These are phyloP conservation scores for Fistulifera solaris DNA, from an alignment of 108 stramenopile species.

Conservation along the genomic window DNA sequence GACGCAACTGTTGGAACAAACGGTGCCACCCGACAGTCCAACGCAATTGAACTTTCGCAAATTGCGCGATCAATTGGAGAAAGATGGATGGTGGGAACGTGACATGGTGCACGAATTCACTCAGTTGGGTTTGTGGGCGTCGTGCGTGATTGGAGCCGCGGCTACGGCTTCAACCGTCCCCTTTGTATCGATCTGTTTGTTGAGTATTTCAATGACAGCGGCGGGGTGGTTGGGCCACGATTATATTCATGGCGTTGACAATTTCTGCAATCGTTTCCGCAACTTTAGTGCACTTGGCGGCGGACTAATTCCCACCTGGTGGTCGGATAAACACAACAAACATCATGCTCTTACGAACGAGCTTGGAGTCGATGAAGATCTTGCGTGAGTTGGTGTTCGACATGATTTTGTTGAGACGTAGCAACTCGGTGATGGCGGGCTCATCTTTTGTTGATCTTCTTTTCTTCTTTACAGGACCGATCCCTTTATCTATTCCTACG, in stretches of 20 bases:
- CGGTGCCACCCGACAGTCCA: constrained; percentile 33
- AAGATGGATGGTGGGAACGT: constrained; percentile 88
- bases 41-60: constrained; percentile 76
- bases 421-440: no score
- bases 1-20: constrained; percentile 27
- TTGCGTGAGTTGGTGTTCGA: constrained; percentile 40
- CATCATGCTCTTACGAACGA: constrained; percentile 85
- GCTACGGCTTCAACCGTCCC: constrained; percentile 37
- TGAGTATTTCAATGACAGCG: constrained; percentile 73
- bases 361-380: constrained; percentile 88
- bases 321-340: constrained; percentile 88
- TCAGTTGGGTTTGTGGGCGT: constrained; percentile 62
- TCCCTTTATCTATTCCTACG: constrained; percentile 83
- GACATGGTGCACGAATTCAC: constrained; percentile 61
- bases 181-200: constrained; percentile 31
- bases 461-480: constrained; percentile 30
- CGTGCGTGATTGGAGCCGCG: constrained; percentile 47
- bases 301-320: constrained; percentile 78
- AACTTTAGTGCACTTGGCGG: constrained; percentile 63
- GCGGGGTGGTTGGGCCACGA: constrained; percentile 92
- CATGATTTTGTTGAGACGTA: no score
- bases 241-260: constrained; percentile 84
- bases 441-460: no score
- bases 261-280: constrained; percentile 47
- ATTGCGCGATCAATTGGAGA: constrained; percentile 63